Evolutionary conservation across 2,329 filamentous ascomycete genomes (phyloP).

Genomic region (Colletotrichum theobromicola): DNA sequence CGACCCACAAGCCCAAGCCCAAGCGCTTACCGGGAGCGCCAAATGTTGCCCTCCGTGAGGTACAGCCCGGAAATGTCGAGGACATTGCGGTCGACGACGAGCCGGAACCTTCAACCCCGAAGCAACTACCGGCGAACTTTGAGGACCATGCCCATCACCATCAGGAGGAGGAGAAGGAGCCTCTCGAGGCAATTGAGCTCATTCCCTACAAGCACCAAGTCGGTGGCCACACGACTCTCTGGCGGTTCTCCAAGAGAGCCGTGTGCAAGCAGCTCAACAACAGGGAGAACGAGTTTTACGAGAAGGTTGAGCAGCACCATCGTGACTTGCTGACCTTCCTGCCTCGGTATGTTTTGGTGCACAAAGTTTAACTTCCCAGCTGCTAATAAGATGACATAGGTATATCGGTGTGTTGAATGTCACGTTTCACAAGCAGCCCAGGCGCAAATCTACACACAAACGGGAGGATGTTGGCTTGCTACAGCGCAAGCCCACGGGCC

Average conservation of each 20-base stretch:
- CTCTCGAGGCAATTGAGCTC: constrained; percentile 89
- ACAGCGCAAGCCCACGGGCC: constrained; percentile 23
- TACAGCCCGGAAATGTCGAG: constrained; percentile 38
- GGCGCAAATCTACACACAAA: constrained; percentile 63
- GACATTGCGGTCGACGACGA: constrained; percentile 49
- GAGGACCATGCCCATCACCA: constrained; percentile 58
- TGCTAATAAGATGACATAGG: constrained; percentile 48
- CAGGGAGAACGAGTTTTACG: constrained; percentile 98
- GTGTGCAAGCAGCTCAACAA: constrained; percentile 99
- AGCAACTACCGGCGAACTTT: constrained; percentile 39
- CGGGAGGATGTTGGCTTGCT: constrained; percentile 47
- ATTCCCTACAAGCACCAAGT: constrained; percentile 98
- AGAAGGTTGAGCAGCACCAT: constrained; percentile 90
- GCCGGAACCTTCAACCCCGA: constrained; percentile 39
- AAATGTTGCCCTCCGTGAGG: constrained; percentile 29
- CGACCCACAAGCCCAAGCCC: constrained; percentile 14
- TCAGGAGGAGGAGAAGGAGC: constrained; percentile 56
- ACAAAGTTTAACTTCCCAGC: neutral
- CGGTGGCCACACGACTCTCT: constrained; percentile 93
- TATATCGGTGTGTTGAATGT: constrained; percentile 98
- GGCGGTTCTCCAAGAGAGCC: constrained; percentile 91
- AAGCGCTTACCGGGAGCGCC: constrained; percentile 12
- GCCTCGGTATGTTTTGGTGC: constrained; percentile 68
- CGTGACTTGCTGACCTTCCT: constrained; percentile 89
- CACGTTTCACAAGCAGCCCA: constrained; percentile 85